These are phyloP conservation scores for Lactarius indigo DNA, from an alignment of 768 basidiomycete species.

Conservation along the genomic window DNA sequence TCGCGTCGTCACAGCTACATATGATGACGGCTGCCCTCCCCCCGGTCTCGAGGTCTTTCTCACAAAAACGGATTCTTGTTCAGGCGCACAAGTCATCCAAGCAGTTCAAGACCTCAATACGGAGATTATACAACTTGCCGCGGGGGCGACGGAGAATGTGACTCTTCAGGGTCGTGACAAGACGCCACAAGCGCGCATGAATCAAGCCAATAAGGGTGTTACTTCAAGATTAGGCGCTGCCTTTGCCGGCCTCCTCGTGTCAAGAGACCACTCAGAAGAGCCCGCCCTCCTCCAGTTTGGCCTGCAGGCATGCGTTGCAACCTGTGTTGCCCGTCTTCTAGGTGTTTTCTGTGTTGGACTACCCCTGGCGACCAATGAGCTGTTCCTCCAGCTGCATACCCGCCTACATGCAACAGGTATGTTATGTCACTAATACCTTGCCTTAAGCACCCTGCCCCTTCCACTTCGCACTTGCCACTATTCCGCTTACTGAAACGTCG, in stretches of 20 bases:
- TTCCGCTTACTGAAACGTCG: constrained; percentile 13
- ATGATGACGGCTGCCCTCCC: constrained; percentile 56
- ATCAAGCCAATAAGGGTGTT: constrained; percentile 57
- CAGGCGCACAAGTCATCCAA: constrained; percentile 74
- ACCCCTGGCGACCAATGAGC: constrained; percentile 63
- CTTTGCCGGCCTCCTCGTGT: constrained; percentile 56
- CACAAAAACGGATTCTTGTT: constrained; percentile 71
- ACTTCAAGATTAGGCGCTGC: constrained; percentile 59
- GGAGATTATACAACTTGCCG: constrained; percentile 77
- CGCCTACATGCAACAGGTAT: constrained; percentile 54
- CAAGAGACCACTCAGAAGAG: constrained; percentile 69
- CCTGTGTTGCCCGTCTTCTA: constrained; percentile 63
- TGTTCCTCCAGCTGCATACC: constrained; percentile 58
- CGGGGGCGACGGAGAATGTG: constrained; percentile 67
- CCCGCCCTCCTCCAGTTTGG: constrained; percentile 75
- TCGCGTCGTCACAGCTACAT: constrained; percentile 22
- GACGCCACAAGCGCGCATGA: constrained; percentile 38
- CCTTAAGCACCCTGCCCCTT: constrained; percentile 22
- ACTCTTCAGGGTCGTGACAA: constrained; percentile 45
- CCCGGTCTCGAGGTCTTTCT: constrained; percentile 64
- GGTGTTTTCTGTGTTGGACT: constrained; percentile 73
- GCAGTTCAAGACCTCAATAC: constrained; percentile 77
- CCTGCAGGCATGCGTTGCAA: constrained; percentile 65
- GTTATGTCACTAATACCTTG: constrained; percentile 24
- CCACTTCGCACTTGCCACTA: constrained; percentile 23